Conservation (phyloP, 208 protist species). For the Wallacemonas rigidus region DNA sequence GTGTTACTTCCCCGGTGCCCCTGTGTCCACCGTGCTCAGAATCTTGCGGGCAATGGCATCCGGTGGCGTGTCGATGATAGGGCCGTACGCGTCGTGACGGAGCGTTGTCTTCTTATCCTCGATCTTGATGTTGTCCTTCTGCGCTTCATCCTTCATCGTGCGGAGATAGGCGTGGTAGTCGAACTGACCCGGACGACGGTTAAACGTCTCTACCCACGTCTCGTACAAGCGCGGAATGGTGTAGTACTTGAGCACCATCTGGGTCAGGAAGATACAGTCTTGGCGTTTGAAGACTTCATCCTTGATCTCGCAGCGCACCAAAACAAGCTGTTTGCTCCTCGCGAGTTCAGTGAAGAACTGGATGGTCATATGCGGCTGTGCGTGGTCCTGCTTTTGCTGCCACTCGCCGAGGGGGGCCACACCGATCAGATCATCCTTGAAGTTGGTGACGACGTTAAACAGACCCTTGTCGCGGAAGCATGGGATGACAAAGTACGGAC, state of each 20-base stretch:
- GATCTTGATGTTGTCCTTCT: constrained; percentile 83
- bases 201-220: constrained; percentile 90
- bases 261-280: constrained; percentile 90
- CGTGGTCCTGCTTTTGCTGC: constrained; percentile 87
- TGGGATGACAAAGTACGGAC: constrained; percentile 92
- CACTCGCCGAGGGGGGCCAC: constrained; percentile 88
- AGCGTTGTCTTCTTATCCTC: constrained; percentile 81
- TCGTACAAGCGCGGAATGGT: constrained; percentile 82
- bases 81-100: constrained; percentile 75
- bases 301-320: constrained; percentile 92
- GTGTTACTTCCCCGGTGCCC: constrained; percentile 12
- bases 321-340: constrained; percentile 80
- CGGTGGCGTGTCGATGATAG: constrained; percentile 83
- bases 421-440: constrained; percentile 83
- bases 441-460: constrained; percentile 93
- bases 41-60: constrained; percentile 76
- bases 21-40: constrained; percentile 53
- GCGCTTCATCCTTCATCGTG: constrained; percentile 91
- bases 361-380: constrained; percentile 91
- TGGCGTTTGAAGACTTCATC: constrained; percentile 87
- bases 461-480: constrained; percentile 90
- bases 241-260: constrained; percentile 93
- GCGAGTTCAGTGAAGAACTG: constrained; percentile 93
- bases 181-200: constrained; percentile 82
- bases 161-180: constrained; percentile 89